Base-by-base conservation (phyloP, 139 green algal species). In the Tetradesmus obliquus region DNA sequence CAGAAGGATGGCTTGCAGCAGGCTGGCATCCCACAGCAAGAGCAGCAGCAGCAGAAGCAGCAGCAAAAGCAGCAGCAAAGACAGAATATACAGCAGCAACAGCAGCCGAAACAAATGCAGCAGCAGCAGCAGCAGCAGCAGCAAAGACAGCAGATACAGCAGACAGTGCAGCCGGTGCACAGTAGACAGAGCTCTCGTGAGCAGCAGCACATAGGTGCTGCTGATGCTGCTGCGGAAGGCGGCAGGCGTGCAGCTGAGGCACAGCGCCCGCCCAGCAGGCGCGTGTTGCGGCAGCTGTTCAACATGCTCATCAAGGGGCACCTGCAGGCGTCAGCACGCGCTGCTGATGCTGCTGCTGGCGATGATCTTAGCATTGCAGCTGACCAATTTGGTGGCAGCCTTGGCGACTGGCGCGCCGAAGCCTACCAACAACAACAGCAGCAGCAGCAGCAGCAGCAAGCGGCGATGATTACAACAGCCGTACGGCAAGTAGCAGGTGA, bases 381-480 rank as follows among this genome's bases (percentile, higher is more conserved):
- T n/a, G 32, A 45, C 32, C 32, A 45, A 45, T 45, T 45, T 45
- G 80, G 12, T n/a, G 6, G 32, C 79, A 8, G 80, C 15, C 8
- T 9, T 15, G 15, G 53, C 80, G 32, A 60, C 53, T 86, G 80
- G 32, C 3, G 45, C 32, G 10, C 1, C 1, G 5, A 51, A 45
- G 51, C 5, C 1, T 12, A 57, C 13, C 80, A 86, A 3, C 15
- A 69, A n/a, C 15, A 32, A 51, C 51, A 32, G 69, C 66, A 83
- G 69, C 86, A 90, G 60, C n/a, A 69, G 45, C 66, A 91, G 92
- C 81, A 92, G 86, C 12, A 55, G 62, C 9, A 58, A 92, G 12
- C 92, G 88, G 2, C 93, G 87, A 45, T 45, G 32, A 45, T 45
- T 45, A 45, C 32, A 45, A 45, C 32, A 45, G 32, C 32, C 85